phyloP scores from a whole-genome alignment of 2,329 filamentous ascomycete genomes.

The Fusarium setosum region DNA sequence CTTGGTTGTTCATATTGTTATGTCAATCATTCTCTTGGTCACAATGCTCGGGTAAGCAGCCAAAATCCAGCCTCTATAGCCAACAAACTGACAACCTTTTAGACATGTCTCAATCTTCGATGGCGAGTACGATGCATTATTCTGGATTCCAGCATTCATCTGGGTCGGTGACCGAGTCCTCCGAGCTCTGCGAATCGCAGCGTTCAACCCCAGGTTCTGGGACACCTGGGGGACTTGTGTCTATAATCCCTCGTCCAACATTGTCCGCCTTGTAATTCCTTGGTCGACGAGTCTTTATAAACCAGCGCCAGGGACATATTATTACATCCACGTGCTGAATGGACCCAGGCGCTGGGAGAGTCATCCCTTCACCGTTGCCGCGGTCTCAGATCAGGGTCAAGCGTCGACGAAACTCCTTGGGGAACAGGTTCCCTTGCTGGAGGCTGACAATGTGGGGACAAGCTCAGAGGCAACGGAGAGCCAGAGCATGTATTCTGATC shows the following conservation, averaged over 20 bases:
- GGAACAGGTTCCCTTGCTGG: constrained; percentile 50
- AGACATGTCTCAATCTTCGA: constrained; percentile 65
- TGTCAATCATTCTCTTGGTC: constrained; percentile 61
- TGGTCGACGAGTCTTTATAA: constrained; percentile 47
- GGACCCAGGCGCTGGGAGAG: constrained; percentile 58
- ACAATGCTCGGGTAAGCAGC: constrained; percentile 63
- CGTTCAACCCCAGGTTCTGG: constrained; percentile 54
- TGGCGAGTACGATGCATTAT: constrained; percentile 59
- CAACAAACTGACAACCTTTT: neutral
- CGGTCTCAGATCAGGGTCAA: constrained; percentile 33
- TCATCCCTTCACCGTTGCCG: constrained; percentile 61
- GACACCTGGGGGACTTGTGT: constrained; percentile 47
- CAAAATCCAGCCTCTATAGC: rapidly evolving
- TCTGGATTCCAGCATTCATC: constrained; percentile 61
- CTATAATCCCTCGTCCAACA: constrained; percentile 53
- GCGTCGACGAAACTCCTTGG: constrained; percentile 33
- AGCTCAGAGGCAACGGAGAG: neutral
- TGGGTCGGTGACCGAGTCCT: constrained; percentile 63
- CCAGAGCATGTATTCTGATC: neutral
- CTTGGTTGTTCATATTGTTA: constrained; percentile 60
- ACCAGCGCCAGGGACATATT: constrained; percentile 55
- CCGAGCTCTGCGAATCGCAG: constrained; percentile 55
- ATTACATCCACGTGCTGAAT: constrained; percentile 57
- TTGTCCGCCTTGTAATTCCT: constrained; percentile 55
- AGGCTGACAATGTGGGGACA: constrained; percentile 5